Evolutionary conservation across 1,284 basidiomycete genomes (phyloP), one percentile per base, ranked within the genome.

Genomic region (Rugosomyces carneus): DNA sequence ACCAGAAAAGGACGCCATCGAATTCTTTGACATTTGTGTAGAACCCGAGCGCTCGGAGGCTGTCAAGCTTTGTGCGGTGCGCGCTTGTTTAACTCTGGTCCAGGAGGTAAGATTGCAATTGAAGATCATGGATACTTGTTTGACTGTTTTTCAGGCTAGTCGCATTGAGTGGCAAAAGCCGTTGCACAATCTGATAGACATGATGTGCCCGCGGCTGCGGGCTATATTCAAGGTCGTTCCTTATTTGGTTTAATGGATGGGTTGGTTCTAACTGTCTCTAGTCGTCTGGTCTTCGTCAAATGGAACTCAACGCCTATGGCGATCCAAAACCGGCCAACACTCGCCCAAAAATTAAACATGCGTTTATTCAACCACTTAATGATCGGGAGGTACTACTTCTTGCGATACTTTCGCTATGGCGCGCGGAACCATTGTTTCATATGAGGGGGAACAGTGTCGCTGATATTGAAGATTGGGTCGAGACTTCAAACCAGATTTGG

Each of bases 11-110:
- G 84, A 86, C 36, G 72, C 76, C 1, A 52, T 81, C 7, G 67
- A 69, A 1, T 60, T 89, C 15, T 86, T 91, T 56, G 60, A 69
- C 20, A 66, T 68, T 2, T 87, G 83, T 57, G 62, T 92, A 20
- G 80, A 86, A 53, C 78, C 85, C 6, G 86, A 89, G 53, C 75
- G 83, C 29, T 83, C 86, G 0, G 84, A 90, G 39, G 80, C 83
- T 2, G 79, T 89, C 53, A 92, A 91, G 68, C 76, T 85, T n/a
- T 79, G 79, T 48, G 89, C 75, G 1, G 70, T 91, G 42, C 80
- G 83, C 51, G 87, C 89, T 0, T 80, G 73, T 53, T 60, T 83
- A 34, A 78, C 77, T 0, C 53, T 76, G 18, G 59, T 60, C 16
- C 64, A 71, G 50, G 73, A 75, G 61, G 68, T 68, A 57, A 11